Base-by-base conservation (phyloP, 495 filamentous ascomycete species). In the Annulohypoxylon bovei region DNA sequence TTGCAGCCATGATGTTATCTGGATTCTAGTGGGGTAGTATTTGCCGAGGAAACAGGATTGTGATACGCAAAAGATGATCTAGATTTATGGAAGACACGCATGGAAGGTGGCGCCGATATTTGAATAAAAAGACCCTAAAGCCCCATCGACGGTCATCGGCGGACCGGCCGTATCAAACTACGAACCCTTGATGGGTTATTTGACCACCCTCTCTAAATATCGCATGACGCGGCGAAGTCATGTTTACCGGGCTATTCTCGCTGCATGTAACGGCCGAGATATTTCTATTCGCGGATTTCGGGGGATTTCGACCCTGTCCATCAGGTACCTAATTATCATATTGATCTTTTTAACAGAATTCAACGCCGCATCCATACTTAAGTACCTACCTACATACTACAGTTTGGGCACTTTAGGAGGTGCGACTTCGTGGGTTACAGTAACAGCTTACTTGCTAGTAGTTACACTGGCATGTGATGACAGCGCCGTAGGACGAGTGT, bases 151-250 rank as follows among this genome's bases (percentile, higher is more conserved):
- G 14, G 1, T 20, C 30, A 35, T 52, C 53, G 27, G 58, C 25
- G 52, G 6, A 28, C 40, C 30, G 37, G 30, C 37, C 27, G 25
- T 27, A 37, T 39, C 6, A 8, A 56, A 39, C 33, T 1, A 56
- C 32, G 20, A 6, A 2, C 18, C 35, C 14, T 25, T 25, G 28
- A 47, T 28, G 42, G 44, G 32, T 18, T n/a, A 39, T 44, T 25
- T 25, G 25, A 32, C 35, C 6, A 33, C 8, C 20, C 6, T 39
- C 22, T 40, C 28, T 30, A 65, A 65, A 65, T 70, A 44, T 37
- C 67, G 42, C 55, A 70, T 70, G 67, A 65, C 55, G 55, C 61
- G 67, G 59, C 37, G 30, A 22, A 30, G 28, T 46, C 67, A 44
- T 50, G 9, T 30, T 61, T 16, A 23, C 46, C 67, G 35, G 32